Conservation (phyloP, 2,329 filamentous ascomycete genomes). For the Didymella lethalis region DNA sequence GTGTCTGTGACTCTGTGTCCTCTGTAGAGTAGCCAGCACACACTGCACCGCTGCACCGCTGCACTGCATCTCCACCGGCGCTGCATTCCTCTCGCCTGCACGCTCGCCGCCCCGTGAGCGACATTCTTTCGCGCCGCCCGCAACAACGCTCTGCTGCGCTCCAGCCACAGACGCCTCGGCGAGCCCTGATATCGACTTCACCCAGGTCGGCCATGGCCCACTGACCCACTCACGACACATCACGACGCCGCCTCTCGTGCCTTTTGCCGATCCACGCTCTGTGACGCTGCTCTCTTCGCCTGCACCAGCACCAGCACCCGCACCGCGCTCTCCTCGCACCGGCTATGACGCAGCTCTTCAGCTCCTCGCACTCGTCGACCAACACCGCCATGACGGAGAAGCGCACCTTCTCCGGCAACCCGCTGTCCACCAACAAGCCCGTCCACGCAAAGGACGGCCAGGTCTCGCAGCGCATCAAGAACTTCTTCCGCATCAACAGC, state of each 20-base stretch:
- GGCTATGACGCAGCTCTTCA: constrained; percentile 55
- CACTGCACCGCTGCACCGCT: constrained; percentile 14
- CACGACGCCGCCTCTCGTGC: constrained; percentile 20
- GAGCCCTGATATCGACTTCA: constrained; percentile 31
- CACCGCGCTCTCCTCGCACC: constrained; percentile 7
- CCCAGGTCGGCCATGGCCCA: constrained; percentile 42
- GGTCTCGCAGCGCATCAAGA: constrained; percentile 71
- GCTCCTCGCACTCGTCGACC: constrained; percentile 47
- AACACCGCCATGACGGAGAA: constrained; percentile 54
- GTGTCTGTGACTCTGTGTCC: constrained; percentile 7
- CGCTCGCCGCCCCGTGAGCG: constrained; percentile 23
- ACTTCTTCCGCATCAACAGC: constrained; percentile 73
- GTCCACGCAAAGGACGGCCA: constrained; percentile 61
- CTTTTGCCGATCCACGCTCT: constrained; percentile 2
- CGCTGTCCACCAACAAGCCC: constrained; percentile 57
- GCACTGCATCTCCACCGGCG: not conserved
- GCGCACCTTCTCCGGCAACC: constrained; percentile 58
- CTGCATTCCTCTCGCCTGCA: constrained; percentile 1
- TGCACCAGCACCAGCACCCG: constrained; percentile 9
- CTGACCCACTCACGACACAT: constrained; percentile 38
- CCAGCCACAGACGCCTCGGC: constrained; percentile 34
- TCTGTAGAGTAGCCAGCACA: not conserved
- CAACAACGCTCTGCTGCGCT: constrained; percentile 25
- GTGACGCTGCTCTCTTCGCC: constrained; percentile 17
- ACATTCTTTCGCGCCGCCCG: constrained; percentile 38